Evolutionary conservation across 768 basidiomycete species (phyloP).

Genomic region (Jaapia argillacea): DNA sequence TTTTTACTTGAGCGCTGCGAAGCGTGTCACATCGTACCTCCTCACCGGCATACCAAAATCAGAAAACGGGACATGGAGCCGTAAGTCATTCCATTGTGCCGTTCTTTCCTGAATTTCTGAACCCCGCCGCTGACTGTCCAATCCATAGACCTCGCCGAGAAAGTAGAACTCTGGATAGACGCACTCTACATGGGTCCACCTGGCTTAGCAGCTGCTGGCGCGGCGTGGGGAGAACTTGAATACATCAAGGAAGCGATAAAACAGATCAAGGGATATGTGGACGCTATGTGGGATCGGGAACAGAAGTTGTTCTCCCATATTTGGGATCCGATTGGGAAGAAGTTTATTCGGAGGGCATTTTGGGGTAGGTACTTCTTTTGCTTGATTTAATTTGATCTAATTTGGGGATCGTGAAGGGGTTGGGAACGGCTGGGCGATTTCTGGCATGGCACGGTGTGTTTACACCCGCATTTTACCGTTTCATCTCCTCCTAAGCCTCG

Average conservation of each 20-base stretch:
- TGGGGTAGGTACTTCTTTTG: slow-evolving; percentile 13
- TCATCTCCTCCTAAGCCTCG: not conserved
- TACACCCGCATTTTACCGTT: slow-evolving; percentile 7
- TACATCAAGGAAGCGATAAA: not conserved
- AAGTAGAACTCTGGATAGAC: slow-evolving; percentile 4
- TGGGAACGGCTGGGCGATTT: slow-evolving; percentile 13
- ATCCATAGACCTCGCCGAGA: not conserved
- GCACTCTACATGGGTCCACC: slow-evolving; percentile 5
- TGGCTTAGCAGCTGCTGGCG: slow-evolving; percentile 1
- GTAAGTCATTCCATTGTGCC: too few relatives aligned
- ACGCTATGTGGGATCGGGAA: not conserved
- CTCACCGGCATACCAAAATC: not conserved
- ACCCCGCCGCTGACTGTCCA: too few relatives aligned
- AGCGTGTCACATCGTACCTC: not conserved
- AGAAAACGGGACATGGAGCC: not conserved
- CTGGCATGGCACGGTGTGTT: slow-evolving; percentile 8
- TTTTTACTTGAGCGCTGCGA: not conserved
- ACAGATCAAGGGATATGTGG: slow-evolving; percentile 5
- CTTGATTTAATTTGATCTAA: not conserved
- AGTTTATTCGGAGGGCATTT: slow-evolving; percentile 9
- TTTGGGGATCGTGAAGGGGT: slow-evolving; percentile 4
- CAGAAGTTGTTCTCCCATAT: slow-evolving; percentile 7
- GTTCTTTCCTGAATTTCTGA: too few relatives aligned
- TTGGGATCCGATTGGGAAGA: slow-evolving; percentile 8
- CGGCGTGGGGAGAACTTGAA: not conserved